Base-by-base conservation (phyloP, 1,139 yeast genomes). In the Yamadazyma sp. region DNA sequence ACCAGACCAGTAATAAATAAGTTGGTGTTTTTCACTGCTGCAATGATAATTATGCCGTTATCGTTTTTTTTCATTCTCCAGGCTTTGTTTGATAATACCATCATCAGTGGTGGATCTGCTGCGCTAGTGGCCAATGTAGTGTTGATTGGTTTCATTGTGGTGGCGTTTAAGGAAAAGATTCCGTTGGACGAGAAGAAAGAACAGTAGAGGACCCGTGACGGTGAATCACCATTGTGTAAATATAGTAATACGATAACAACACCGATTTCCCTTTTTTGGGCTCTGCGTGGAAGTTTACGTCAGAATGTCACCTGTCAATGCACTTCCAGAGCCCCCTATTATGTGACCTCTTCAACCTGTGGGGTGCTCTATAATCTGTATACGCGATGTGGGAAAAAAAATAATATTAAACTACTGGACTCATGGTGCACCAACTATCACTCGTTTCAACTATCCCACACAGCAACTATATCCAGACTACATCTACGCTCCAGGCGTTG, bases 121-220 rank as follows among this genome's bases (percentile, higher is more conserved):
- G 98, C 98, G 0, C 68, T 82, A 15, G 81, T 81, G 36, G 98
- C 97, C 33, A 92, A 92, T 58, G 64, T 87, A 11, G 97, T 92
- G 27, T 73, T 92, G 50, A 78, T 91, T 40, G 92, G 91, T 2
- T 92, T 87, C 57, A 85, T 92, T 17, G 72, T 88, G 14, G 91
- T 80, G 38, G 98, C 98, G 0, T 89, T 91, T 59, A 75, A 76
- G 18, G 98, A 92, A 59, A 89, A 87, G 41, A 66, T 81, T n/a
- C 57, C 65, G 10, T 61, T 61, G 25, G 54, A 60, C 12, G 59
- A 55, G 6, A 26, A 65, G 64, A 40, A 45, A 36, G 45, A 44
- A 23, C 37, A 38, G 34, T 34, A n/a, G n/a, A n/a, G n/a, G n/a
- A n/a, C n/a, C n/a, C n/a, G n/a, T n/a, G n/a, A n/a, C n/a, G n/a